These are phyloP conservation scores for Teunomyces kruisii DNA, from an alignment of 805 yeast species.

Conservation along the genomic window DNA sequence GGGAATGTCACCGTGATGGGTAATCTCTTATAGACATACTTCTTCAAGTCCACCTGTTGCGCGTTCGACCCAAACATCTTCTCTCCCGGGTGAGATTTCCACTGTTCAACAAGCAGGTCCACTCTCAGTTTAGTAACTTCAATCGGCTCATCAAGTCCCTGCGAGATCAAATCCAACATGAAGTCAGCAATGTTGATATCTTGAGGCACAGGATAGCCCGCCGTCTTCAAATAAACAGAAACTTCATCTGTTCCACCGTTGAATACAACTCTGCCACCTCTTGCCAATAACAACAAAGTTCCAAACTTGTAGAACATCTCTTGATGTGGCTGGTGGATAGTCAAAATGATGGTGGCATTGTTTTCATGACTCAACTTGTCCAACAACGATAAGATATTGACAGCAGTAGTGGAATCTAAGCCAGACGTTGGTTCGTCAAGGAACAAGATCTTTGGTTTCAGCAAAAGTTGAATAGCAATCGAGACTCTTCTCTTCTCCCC, in stretches of 20 bases:
- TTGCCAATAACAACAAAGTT: constrained; percentile 66
- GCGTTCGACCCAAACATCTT: constrained; percentile 31
- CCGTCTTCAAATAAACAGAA: constrained; percentile 43
- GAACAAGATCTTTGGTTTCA: constrained; percentile 67
- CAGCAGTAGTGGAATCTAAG: constrained; percentile 75
- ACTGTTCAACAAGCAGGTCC: constrained; percentile 22
- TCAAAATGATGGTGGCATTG: constrained; percentile 64
- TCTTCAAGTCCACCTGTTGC: constrained; percentile 34
- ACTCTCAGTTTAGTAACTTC: constrained; percentile 22
- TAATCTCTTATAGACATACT: constrained; percentile 32
- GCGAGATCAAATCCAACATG: constrained; percentile 68
- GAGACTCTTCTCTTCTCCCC: constrained; percentile 79
- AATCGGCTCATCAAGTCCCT: constrained; percentile 23
- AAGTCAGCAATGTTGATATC: constrained; percentile 72
- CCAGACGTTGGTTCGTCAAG: constrained; percentile 92
- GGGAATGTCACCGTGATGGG: constrained; percentile 28
- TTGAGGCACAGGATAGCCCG: constrained; percentile 59
- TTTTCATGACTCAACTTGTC: constrained; percentile 54
- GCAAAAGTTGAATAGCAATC: constrained; percentile 74
- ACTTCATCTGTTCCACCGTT: constrained; percentile 55
- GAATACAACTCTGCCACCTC: constrained; percentile 69
- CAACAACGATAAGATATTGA: constrained; percentile 61
- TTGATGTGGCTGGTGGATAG: constrained; percentile 83
- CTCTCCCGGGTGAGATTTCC: constrained; percentile 19
- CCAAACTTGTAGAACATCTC: constrained; percentile 67